Evolutionary conservation across 306 rosid species (phyloP), one percentile per base, ranked within the genome.

Genomic region (Gleditsia sinensis): DNA sequence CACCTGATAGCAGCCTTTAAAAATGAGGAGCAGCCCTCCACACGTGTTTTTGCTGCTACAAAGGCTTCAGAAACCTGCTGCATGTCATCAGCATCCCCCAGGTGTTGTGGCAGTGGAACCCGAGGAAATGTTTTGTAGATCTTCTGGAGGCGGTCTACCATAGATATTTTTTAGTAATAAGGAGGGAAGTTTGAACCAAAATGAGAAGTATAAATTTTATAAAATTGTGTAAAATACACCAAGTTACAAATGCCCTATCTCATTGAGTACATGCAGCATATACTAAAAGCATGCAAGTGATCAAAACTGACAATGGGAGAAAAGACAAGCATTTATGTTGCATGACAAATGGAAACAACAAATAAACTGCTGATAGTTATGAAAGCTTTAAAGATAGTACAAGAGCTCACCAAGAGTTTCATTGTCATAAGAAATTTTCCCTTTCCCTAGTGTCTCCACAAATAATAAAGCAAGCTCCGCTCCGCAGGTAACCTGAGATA

Each of bases 11-110:
- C 98, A 82, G 97, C 96, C 82, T 88, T 95, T 72, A 95, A 77
- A 83, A 95, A 95, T 11, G 98, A 90, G 17, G 93, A 88, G 80
- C 99, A 95, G 57, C 98, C 91, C 46, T 94, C 99, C 13, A 88
- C 96, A 76, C 97, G 90, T 36, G 78, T 89, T 82, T 87, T 92
- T 58, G 99, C 98, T 14, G 86, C 80, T 72, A 91, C 96, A 75
- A 95, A 81, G 28, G 85, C 92, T 81, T 95, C 99, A 49, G 99
- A 88, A 63, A 92, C 85, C 77, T 81, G 80, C 64, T 95, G 88
- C 85, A 90, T 75, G 71, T 92, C 97, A 70, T 93, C 93, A 7
- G 86, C 92, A 81, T 87, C 98, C 70, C 80, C 86, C 42, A 95
- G 65, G 68, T 87, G 85, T 57, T 83, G 97, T 3, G 96, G 97